phyloP scores from a whole-genome alignment of 73 alveolate genomes.

The Uronychia setigera region DNA sequence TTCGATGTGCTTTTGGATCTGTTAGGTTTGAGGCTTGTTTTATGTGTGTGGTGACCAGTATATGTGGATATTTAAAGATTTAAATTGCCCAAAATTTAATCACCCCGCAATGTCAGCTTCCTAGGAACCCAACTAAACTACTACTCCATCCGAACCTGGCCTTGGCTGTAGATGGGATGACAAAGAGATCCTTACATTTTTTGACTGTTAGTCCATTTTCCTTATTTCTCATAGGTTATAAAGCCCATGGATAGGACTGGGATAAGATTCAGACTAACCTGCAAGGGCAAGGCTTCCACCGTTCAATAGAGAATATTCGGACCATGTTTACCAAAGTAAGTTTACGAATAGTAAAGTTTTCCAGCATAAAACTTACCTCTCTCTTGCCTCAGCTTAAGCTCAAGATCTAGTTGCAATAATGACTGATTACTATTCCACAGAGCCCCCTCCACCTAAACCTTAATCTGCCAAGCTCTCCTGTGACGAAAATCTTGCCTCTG shows the following conservation, averaged over 20 bases:
- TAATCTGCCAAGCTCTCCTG: background rate
- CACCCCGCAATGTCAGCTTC: background rate
- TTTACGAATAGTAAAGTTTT: conserved; percentile 9
- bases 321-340: conserved; percentile 45
- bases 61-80: background rate
- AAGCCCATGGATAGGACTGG: conserved; percentile 49
- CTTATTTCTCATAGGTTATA: conserved; percentile 18
- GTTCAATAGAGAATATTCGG: conserved; percentile 28
- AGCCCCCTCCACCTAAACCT: conserved; percentile 18
- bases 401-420: conserved; percentile 65
- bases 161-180: conserved; percentile 51
- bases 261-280: conserved; percentile 33
- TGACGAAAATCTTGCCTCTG: background rate
- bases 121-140: background rate
- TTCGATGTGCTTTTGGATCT: too few relatives aligned
- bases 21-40: too few relatives aligned
- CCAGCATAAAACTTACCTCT: conserved; percentile 57
- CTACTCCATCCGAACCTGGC: conserved; percentile 7
- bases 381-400: conserved; percentile 62
- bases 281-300: conserved; percentile 32
- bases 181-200: conserved; percentile 10
- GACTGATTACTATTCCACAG: conserved; percentile 52
- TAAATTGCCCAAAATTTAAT: background rate
- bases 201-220: background rate
- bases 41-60: conserved; percentile 2